A percentile compares a stretch with the other conserved stretches of the same genome.
Evolutionary conservation across 73 alveolate genomes (phyloP).

Genomic region (Effrenium voratum): DNA sequence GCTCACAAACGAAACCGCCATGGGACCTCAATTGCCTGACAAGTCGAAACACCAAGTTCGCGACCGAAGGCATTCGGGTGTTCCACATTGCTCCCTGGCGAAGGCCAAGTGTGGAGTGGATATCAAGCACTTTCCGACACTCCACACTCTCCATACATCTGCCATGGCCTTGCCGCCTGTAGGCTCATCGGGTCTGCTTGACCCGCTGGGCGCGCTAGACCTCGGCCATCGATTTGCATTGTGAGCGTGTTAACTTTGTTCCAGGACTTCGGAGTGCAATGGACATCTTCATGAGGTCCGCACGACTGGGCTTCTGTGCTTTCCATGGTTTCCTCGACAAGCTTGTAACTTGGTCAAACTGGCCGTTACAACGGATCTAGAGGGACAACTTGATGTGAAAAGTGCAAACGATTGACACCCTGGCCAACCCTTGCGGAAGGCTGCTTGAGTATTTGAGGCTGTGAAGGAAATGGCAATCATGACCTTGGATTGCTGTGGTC

Average conservation of each 20-base stretch:
- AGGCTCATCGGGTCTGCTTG: neutral
- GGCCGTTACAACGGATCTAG: no score
- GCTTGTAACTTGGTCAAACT: no score
- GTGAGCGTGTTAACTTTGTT: neutral
- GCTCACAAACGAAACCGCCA: neutral
- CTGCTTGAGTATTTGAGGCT: no score
- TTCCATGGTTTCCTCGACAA: no score
- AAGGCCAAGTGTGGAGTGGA: neutral
- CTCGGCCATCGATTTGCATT: neutral
- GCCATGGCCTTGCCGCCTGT: neutral
- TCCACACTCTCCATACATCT: neutral
- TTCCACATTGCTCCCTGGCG: neutral
- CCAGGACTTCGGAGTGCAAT: neutral
- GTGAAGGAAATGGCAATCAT: no score
- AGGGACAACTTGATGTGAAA: no score
- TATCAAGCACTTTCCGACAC: neutral
- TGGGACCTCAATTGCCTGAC: neutral
- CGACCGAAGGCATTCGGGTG: conserved; percentile 76
- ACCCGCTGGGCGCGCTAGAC: neutral
- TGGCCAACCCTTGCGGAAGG: no score
- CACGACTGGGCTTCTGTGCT: no score
- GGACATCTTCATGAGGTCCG: no score
- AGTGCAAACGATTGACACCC: no score
- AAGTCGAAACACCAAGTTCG: neutral
- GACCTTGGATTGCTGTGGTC: no score